Base-by-base conservation (phyloP, 495 filamentous ascomycete species). In the Hypomontagnella submonticulosa region DNA sequence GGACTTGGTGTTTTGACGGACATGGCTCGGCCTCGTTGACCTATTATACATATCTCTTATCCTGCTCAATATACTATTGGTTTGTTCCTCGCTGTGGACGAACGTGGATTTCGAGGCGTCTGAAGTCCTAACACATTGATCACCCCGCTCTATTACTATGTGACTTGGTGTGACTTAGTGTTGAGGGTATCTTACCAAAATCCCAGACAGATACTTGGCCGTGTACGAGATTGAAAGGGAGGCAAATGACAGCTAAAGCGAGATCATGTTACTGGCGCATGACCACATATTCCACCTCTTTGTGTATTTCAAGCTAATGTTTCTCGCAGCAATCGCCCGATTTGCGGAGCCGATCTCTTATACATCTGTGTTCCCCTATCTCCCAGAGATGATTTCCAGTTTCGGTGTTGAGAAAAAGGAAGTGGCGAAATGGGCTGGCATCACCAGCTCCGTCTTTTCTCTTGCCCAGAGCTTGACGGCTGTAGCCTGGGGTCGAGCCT, bases 351-450 rank as follows among this genome's bases (percentile, higher is more conserved):
- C 81, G 47, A 80, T 96, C 37, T 89, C 92, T 19, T 79, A 92
- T 64, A 96, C 93, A 4, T 93, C 90, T 7, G 87, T 96, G 62
- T 91, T 90, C 61, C 94, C 94, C 12, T 98, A 98, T 73, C 83
- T 98, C 36, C 91, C 90, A 19, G 93, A 93, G 78, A 92, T 97
- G 88, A 90, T 95, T 50, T 85, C 89, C 63, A 87, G 83, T 76
- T 89, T 97, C 60, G 87, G 88, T 13, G 82, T 96, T n/a, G 81
- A 87, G 19, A 81, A 86, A 60, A 82, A 86, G 47, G 82, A 92
- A 19, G 83, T 97, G 43, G 91, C 89, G 46, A 87, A 86, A 83
- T 94, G 89, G 88, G 90, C 88, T 10, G 80, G 91, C 32, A 80
- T 93, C 63, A 86, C 87, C 0, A 88, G 87, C 1, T 87, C 90